Conservation (phyloP, 768 basidiomycete species). For the Phallus indusiatus region DNA sequence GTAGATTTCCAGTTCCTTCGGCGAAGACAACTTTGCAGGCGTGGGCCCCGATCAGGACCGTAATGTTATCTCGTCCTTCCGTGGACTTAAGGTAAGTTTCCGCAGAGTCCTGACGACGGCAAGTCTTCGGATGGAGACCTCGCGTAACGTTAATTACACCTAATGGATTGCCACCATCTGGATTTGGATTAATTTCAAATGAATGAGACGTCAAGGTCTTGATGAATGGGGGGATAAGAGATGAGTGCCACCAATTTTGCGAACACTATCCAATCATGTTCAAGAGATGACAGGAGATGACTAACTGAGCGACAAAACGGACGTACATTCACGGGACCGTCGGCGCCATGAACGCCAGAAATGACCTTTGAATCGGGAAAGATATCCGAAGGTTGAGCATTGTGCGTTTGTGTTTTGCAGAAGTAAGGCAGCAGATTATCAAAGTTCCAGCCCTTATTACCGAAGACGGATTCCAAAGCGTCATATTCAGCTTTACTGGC, state of each 20-base stretch:
- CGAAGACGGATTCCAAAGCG: neutral
- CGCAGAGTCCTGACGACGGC: slow-evolving; percentile 20
- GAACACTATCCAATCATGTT: neutral
- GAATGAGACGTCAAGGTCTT: neutral
- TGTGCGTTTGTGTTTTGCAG: slow-evolving; percentile 3
- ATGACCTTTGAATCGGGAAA: neutral
- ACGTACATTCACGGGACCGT: neutral
- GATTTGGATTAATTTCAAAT: neutral
- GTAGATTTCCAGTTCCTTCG: slow-evolving; percentile 16
- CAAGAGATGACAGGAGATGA: neutral
- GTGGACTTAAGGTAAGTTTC: slow-evolving; percentile 22
- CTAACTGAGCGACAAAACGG: neutral
- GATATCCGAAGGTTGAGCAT: neutral
- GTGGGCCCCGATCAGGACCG: slow-evolving; percentile 18
- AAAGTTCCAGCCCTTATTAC: slow-evolving; percentile 9
- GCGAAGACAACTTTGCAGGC: slow-evolving; percentile 18
- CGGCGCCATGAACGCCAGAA: neutral
- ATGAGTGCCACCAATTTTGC: neutral
- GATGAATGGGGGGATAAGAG: neutral
- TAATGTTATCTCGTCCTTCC: slow-evolving; percentile 18
- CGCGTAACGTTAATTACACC: neutral
- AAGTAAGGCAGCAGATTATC: slow-evolving; percentile 10
- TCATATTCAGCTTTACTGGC: neutral
- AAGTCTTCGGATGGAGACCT: slow-evolving; percentile 16
- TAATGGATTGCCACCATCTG: neutral